Evolutionary conservation across 371 early-diverging fungal species (phyloP), one percentile per base, ranked within the genome.

Genomic region (Nosema granulosis): DNA sequence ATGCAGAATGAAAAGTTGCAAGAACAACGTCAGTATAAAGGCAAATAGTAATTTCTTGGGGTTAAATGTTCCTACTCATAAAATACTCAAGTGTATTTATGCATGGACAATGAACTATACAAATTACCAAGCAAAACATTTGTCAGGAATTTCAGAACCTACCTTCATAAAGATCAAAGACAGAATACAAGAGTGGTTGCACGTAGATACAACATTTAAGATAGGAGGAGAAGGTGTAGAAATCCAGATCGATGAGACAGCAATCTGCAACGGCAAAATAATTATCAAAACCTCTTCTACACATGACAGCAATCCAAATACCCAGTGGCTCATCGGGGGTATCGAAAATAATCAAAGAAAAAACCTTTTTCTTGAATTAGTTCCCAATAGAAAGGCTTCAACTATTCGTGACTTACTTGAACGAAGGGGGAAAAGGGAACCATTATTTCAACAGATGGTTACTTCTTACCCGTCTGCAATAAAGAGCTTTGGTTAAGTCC

Each of bases 181-280:
- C 6, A 43, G 43, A 43, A 16, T 9, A 16, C 43, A 43, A 43
- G 43, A 43, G 43, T 6, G 16, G 43, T 9, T 43, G 16, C 43
- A 43, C 16, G n/a, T n/a, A n/a, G n/a, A n/a, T n/a, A n/a, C n/a
- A n/a, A n/a, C n/a, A n/a, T n/a, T 13, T 13, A 9, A 56, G 20
- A 61, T 61, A 6, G 61, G 61, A 6, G 61, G 61, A 6, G 61
- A 61, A 61, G 61, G 61, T n/a, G 29, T 61, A 6, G 29, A 29
- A 29, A 32, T 61, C 6, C 61, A 61, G n/a, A 29, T 61, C 29
- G 61, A 61, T 32, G 61, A 61, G 32, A 61, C 61, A 2, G 61
- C 61, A 29, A 61, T 61, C 29, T 61, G 61, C 32, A 61, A 61
- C 32, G 61, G 61, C 31, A 2, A 6, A 29, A 26, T 13, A 61